Percentiles rank a stretch among this genome's conserved stretches.
Evolutionary conservation across 306 rosid genomes (phyloP).

Genomic region (Clitoria ternatea): DNA sequence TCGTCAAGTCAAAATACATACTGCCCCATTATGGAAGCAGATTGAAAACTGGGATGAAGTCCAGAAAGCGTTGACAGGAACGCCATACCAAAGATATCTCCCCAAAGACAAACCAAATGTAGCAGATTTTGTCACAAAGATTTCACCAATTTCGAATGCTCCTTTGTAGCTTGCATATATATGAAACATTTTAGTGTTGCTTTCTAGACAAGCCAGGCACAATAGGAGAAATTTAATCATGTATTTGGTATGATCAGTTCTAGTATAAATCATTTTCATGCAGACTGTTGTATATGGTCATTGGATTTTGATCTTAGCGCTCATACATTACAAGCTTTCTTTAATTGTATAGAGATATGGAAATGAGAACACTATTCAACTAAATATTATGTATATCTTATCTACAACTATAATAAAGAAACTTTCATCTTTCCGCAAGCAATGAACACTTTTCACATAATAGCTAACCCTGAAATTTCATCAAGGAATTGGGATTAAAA

Average conservation of each 20-base stretch:
- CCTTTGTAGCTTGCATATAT: constrained; percentile 16
- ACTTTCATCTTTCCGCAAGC: no score
- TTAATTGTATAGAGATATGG: no score
- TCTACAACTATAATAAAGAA: no score
- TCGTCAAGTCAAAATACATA: constrained; percentile 60
- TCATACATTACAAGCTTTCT: no score
- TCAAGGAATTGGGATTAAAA: no score
- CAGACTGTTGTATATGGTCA: background rate
- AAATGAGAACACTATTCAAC: no score
- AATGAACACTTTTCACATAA: no score
- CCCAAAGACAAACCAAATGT: background rate
- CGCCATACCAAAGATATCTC: constrained; percentile 44
- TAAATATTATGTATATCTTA: no score
- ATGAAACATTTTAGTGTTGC: background rate
- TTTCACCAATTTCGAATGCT: background rate
- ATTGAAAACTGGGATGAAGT: constrained; percentile 66
- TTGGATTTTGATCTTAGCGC: no score
- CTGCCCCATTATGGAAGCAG: constrained; percentile 43
- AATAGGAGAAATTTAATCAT: background rate
- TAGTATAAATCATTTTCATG: background rate
- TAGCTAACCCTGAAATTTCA: no score
- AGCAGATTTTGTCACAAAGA: background rate
- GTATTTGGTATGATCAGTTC: background rate
- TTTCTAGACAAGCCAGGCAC: background rate
- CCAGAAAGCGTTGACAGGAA: constrained; percentile 30